Evolutionary conservation across 306 rosid species (phyloP), one percentile per base, ranked within the genome.

Genomic region (Quercus berberidifolia): DNA sequence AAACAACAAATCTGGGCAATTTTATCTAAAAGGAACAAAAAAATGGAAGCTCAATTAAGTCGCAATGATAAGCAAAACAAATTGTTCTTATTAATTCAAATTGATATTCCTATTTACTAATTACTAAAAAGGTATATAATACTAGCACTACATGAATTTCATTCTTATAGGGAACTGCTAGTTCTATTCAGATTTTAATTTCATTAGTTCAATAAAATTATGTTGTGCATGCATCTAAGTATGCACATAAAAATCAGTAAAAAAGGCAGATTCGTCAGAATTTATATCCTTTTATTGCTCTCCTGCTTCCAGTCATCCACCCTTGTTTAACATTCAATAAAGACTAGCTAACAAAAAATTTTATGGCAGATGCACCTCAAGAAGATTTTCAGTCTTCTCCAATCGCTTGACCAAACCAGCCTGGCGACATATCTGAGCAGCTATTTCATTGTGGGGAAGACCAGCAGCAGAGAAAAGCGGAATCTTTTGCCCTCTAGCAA

Each of bases 381-480:
- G 94, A 86, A 96, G 97, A 85, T 89, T 90, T 13, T 90, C 92
- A 69, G 97, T 59, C 83, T 90, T 90, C 96, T 96, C 98, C 83
- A 96, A 74, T 79, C 99, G 92, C 91, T 93, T 96, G 79, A 96
- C 99, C 87, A 96, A 83, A 74, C 99, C 99, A 86, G 99, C 99
- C 82, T 96, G 99, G 75, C 99, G 99, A 85, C 99, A 96, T 71
- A 96, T 96, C 85, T 96, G 99, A 46, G 99, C 99, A 82, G 99
- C 99, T 21, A 96, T 96, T 89, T 96, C 99, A 77, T 93, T 96
- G 79, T 96, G 99, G 73, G 99, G 98, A 73, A 96, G 99, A 90
- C 99, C 99, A 56, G 99, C 99, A 84, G 99, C 99, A 51, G 99
- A 96, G 86, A 96, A 96, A 62, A 96, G 90, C 35, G 99, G 99